Conservation (phyloP, 495 filamentous ascomycete species). For the Clavariopsis aquatica region DNA sequence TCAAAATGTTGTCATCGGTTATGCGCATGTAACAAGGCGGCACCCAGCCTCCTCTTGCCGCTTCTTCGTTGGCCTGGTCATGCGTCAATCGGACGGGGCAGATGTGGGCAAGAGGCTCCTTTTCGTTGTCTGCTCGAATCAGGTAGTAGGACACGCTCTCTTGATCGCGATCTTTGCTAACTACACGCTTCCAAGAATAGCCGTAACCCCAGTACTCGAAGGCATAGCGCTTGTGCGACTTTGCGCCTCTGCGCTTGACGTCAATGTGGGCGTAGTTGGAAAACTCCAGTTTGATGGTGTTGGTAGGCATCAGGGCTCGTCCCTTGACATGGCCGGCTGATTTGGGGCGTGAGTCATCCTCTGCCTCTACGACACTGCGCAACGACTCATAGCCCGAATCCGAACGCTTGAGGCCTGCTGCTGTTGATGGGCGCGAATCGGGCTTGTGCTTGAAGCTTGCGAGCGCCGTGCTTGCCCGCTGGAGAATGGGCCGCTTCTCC, state of each 20-base stretch:
- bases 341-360: slow-evolving; percentile 46
- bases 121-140: slow-evolving; percentile 62
- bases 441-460: slow-evolving; percentile 65
- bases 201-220: slow-evolving; percentile 88
- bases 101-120: slow-evolving; percentile 71
- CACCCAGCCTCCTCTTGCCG: slow-evolving; percentile 83
- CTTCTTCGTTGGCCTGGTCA: slow-evolving; percentile 69
- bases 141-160: slow-evolving; percentile 75
- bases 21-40: slow-evolving; percentile 90
- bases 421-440: slow-evolving; percentile 49
- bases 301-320: slow-evolving; percentile 54
- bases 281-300: slow-evolving; percentile 86
- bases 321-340: slow-evolving; percentile 43
- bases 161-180: slow-evolving; percentile 61
- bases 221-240: slow-evolving; percentile 75
- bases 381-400: slow-evolving; percentile 63
- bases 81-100: slow-evolving; percentile 75
- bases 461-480: slow-evolving; percentile 64
- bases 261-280: slow-evolving; percentile 96
- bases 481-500: slow-evolving; percentile 57
- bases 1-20: slow-evolving; percentile 66
- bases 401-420: slow-evolving; percentile 51
- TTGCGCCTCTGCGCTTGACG: slow-evolving; percentile 69
- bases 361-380: slow-evolving; percentile 44
- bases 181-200: slow-evolving; percentile 81